Conservation (phyloP, 2,329 filamentous ascomycete species). For the Cytospora piceicola region DNA sequence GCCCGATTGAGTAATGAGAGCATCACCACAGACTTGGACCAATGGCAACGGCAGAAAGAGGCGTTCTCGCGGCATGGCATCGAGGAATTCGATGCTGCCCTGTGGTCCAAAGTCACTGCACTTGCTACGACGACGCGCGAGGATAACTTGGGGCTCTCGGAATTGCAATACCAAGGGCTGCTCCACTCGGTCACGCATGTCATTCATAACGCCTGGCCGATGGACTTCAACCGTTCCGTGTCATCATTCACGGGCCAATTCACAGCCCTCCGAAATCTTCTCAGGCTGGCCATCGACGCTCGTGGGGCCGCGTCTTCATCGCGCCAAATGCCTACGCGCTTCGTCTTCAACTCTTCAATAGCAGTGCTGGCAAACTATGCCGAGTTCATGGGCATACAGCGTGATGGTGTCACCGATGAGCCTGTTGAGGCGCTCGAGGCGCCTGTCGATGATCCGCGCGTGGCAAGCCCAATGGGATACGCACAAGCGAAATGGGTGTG, state of each 20-base stretch:
- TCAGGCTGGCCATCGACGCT: constrained; percentile 46
- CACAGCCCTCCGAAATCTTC: constrained; percentile 52
- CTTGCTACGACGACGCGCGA: no score
- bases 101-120: no score
- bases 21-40: no score
- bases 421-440: constrained; percentile 41
- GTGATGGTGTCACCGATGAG: no score
- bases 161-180: no score
- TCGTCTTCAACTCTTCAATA: constrained; percentile 47
- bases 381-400: constrained; percentile 30
- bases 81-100: no score
- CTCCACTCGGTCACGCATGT: constrained; percentile 57
- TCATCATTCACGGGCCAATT: constrained; percentile 51
- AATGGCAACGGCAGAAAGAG: no score
- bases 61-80: no score
- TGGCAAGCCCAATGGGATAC: constrained; percentile 43
- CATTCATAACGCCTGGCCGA: constrained; percentile 51
- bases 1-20: no score
- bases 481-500: constrained; percentile 45
- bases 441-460: constrained; percentile 38
- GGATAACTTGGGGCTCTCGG: no score
- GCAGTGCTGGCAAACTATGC: constrained; percentile 40
- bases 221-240: constrained; percentile 53
- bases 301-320: constrained; percentile 38
- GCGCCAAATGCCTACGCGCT: constrained; percentile 34